Percentiles rank a stretch among this genome's conserved stretches.
These are phyloP conservation scores for Didymella glomerata DNA, from an alignment of 2,329 filamentous ascomycete species.

Conservation along the genomic window DNA sequence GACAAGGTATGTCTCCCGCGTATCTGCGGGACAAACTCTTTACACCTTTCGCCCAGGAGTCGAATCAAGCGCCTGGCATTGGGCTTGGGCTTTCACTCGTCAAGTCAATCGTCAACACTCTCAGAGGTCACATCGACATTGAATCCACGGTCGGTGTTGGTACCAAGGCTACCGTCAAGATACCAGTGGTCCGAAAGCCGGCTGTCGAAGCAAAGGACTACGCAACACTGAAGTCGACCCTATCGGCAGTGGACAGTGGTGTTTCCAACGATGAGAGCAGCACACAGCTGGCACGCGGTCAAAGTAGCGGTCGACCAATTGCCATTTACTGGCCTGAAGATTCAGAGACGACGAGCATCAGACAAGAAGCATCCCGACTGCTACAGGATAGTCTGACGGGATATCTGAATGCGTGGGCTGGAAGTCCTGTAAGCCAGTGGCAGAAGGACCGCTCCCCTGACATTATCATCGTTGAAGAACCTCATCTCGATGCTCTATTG, in stretches of 20 bases:
- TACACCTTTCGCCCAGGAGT: slow-evolving; percentile 35
- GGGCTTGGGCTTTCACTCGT: slow-evolving; percentile 36
- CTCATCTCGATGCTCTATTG: slow-evolving; percentile 2
- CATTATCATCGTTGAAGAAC: slow-evolving; percentile 14
- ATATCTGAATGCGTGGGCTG: slow-evolving; percentile 33
- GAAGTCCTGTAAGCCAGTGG: slow-evolving; percentile 16
- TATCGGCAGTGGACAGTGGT: too few relatives aligned
- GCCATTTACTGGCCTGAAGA: slow-evolving; percentile 4
- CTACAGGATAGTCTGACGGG: slow-evolving; percentile 14
- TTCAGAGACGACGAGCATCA: not conserved
- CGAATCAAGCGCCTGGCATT: slow-evolving; percentile 28
- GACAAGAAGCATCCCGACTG: slow-evolving; percentile 9
- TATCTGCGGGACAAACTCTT: slow-evolving; percentile 32
- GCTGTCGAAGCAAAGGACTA: not conserved
- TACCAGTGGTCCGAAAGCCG: slow-evolving; percentile 16
- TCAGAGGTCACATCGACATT: slow-evolving; percentile 31
- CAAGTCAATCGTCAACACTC: slow-evolving; percentile 25
- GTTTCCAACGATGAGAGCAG: not conserved
- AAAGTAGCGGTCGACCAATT: not conserved
- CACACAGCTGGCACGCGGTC: not conserved
- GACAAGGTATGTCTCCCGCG: slow-evolving; percentile 32
- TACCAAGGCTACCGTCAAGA: slow-evolving; percentile 14
- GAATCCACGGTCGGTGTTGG: slow-evolving; percentile 13
- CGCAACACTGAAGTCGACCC: not conserved
- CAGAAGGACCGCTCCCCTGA: not conserved